Evolutionary conservation across 2,329 filamentous ascomycete genomes (phyloP).

Genomic region (Graphiopsis chlorocephala): DNA sequence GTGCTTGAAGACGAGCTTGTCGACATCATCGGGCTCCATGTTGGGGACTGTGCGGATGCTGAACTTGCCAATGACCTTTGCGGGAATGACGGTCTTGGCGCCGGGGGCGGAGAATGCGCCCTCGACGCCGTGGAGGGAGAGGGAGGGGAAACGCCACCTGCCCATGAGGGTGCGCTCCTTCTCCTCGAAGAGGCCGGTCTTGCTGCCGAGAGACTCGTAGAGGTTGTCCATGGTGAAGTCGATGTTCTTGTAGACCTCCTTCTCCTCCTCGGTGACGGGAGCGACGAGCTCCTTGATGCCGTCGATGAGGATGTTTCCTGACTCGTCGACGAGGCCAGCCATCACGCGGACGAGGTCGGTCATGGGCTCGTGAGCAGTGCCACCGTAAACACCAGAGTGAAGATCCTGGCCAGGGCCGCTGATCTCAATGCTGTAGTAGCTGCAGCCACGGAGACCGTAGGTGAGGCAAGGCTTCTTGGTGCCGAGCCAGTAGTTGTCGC

Average conservation of each 20-base stretch:
- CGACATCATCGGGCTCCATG: constrained; percentile 92
- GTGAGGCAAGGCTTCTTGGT: constrained; percentile 98
- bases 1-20: constrained; percentile 78
- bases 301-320: constrained; percentile 92
- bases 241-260: constrained; percentile 82
- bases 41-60: constrained; percentile 95
- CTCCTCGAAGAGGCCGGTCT: constrained; percentile 80
- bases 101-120: constrained; percentile 90
- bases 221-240: constrained; percentile 95
- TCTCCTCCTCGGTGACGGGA: constrained; percentile 80
- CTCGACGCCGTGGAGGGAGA: constrained; percentile 92
- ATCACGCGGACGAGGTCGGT: constrained; percentile 86
- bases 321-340: constrained; percentile 77
- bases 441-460: constrained; percentile 94
- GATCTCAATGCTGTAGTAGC: constrained; percentile 92
- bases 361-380: constrained; percentile 97
- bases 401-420: constrained; percentile 90
- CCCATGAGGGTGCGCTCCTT: constrained; percentile 94
- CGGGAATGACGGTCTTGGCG: constrained; percentile 97
- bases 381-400: constrained; percentile 95
- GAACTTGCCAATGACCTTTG: constrained; percentile 97
- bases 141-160: constrained; percentile 89
- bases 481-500: constrained; percentile 99
- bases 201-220: constrained; percentile 84
- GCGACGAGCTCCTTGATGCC: constrained; percentile 92